A percentile compares a stretch with the other conserved stretches of the same genome.
Evolutionary conservation across 257 asterid species (phyloP).

Genomic region (Lycium barbarum): DNA sequence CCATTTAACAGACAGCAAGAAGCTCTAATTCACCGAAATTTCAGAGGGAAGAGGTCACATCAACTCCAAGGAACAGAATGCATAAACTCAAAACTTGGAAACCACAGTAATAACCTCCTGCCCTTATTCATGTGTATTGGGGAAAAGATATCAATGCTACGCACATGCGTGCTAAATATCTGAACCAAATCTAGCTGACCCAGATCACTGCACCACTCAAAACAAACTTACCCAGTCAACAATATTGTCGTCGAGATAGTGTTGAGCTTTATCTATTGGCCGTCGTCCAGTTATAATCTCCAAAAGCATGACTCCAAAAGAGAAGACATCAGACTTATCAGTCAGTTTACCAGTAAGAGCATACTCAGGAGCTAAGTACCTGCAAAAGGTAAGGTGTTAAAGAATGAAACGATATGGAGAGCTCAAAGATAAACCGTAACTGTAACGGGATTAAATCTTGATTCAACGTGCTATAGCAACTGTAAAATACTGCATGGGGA

Average conservation of each 20-base stretch:
- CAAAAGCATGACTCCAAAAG: conserved; percentile 88
- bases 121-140: not conserved
- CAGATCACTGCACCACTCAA: not conserved
- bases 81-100: not conserved
- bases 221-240: conserved; percentile 80
- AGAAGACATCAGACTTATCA: conserved; percentile 85
- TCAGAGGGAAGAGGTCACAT: not conserved
- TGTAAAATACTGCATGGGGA: conserved; percentile 22
- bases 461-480: not conserved
- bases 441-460: not conserved
- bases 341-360: conserved; percentile 93
- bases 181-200: not conserved
- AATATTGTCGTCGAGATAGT: conserved; percentile 84
- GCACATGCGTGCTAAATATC: not conserved
- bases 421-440: not conserved
- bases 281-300: conserved; percentile 91
- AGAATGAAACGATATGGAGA: not conserved
- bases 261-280: conserved; percentile 81
- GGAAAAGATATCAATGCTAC: not conserved
- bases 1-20: not conserved
- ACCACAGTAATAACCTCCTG: not conserved
- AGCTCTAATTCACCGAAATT: not conserved
- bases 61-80: conserved; percentile 17
- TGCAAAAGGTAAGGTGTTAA: conserved; percentile 41
- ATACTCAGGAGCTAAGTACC: conserved; percentile 94